These are phyloP conservation scores for Meyerozyma carpophila DNA, from an alignment of 1,139 yeast species.

Conservation along the genomic window DNA sequence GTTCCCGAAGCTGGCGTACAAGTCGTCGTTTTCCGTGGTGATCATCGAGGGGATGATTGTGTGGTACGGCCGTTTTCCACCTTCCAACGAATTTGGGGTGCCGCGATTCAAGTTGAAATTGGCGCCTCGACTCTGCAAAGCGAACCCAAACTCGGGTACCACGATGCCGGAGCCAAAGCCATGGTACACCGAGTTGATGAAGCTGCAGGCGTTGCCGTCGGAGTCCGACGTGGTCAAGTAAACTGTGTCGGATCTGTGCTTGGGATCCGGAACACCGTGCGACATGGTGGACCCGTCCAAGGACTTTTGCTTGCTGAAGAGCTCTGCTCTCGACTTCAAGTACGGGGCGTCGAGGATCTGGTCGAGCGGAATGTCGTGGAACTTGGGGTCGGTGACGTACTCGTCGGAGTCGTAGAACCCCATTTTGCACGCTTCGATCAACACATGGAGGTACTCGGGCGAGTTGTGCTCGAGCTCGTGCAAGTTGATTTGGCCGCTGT, in stretches of 20 bases:
- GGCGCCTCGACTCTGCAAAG: slow-evolving; percentile 72
- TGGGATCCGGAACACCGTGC: slow-evolving; percentile 58
- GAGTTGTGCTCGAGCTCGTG: slow-evolving; percentile 57
- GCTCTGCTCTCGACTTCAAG: slow-evolving; percentile 44
- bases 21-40: slow-evolving; percentile 23
- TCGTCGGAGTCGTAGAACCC: slow-evolving; percentile 77
- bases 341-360: slow-evolving; percentile 36
- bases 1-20: slow-evolving; percentile 72
- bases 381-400: slow-evolving; percentile 58
- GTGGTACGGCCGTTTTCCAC: slow-evolving; percentile 74
- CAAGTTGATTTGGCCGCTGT: slow-evolving; percentile 40
- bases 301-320: slow-evolving; percentile 36
- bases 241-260: slow-evolving; percentile 69
- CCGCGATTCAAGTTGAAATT: slow-evolving; percentile 62
- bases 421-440: slow-evolving; percentile 66
- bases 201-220: slow-evolving; percentile 78
- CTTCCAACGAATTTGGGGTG: slow-evolving; percentile 57
- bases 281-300: slow-evolving; percentile 38
- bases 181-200: slow-evolving; percentile 70
- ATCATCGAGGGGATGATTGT: slow-evolving; percentile 84
- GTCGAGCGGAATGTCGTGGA: slow-evolving; percentile 33
- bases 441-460: slow-evolving; percentile 60
- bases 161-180: slow-evolving; percentile 71
- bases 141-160: slow-evolving; percentile 64
- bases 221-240: slow-evolving; percentile 66